Percentiles rank a stretch among this genome's conserved stretches.
phyloP scores from a whole-genome alignment of 2,329 filamentous ascomycete species.

The Thelonectria discophora region DNA sequence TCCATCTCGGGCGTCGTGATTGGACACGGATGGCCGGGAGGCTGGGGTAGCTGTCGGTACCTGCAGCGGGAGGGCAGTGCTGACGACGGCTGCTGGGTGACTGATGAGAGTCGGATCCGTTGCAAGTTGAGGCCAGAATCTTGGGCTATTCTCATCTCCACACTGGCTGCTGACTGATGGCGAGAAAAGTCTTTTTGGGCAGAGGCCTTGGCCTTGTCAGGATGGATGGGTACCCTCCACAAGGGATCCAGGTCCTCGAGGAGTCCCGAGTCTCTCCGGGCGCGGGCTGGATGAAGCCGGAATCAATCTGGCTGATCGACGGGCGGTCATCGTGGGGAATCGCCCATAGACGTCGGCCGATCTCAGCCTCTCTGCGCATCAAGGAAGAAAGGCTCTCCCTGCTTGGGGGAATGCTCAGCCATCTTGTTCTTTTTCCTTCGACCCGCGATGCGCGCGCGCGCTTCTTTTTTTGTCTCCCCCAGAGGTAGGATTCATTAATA shows the following conservation, averaged over 20 bases:
- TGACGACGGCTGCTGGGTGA: slow-evolving; percentile 20
- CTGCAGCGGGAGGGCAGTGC: slow-evolving; percentile 25
- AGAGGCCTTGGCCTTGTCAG: slow-evolving; percentile 15
- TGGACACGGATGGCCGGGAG: slow-evolving; percentile 8
- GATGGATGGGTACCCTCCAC: slow-evolving; percentile 28
- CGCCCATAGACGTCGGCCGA: slow-evolving; percentile 10
- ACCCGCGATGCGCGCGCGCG: not conserved
- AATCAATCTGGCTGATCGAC: slow-evolving; percentile 21
- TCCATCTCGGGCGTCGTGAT: slow-evolving; percentile 16
- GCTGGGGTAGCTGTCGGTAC: slow-evolving; percentile 21
- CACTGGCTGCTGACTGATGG: slow-evolving; percentile 1
- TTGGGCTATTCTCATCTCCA: slow-evolving; percentile 3
- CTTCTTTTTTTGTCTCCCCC: slow-evolving; percentile 1
- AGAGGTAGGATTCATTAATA: not conserved
- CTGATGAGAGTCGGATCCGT: not conserved
- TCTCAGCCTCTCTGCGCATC: slow-evolving; percentile 12
- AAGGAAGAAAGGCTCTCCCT: slow-evolving; percentile 1
- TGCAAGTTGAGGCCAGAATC: not conserved
- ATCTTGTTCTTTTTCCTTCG: not conserved
- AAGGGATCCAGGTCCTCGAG: slow-evolving; percentile 16
- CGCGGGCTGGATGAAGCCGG: slow-evolving; percentile 17
- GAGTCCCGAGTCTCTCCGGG: slow-evolving; percentile 38
- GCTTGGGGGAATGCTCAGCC: slow-evolving; percentile 1
- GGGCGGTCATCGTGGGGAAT: slow-evolving; percentile 21
- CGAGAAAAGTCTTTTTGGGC: not conserved